phyloP scores from a whole-genome alignment of 2,329 filamentous ascomycete genomes.

The Cyphellophora attinorum region DNA sequence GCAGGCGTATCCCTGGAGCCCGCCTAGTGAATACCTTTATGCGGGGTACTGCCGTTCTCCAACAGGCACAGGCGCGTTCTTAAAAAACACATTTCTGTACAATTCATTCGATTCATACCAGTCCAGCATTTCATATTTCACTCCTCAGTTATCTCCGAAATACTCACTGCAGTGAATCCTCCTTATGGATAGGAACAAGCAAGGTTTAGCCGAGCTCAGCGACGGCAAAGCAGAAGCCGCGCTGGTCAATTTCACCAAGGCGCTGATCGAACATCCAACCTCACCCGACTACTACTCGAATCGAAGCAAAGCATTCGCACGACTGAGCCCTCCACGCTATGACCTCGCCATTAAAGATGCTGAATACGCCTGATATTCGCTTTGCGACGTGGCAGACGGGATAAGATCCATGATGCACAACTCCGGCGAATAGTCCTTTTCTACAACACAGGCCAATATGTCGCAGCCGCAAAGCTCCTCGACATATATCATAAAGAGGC shows the following conservation, averaged over 20 bases:
- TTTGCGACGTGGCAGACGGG: conserved; percentile 59
- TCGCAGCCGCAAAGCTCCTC: conserved; percentile 65
- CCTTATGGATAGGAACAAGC: neutral
- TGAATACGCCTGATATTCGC: conserved; percentile 55
- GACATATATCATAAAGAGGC: conserved; percentile 45
- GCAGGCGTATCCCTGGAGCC: too few species aligned
- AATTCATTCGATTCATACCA: too few species aligned
- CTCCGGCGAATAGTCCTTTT: conserved; percentile 68
- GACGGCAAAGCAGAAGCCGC: conserved; percentile 57
- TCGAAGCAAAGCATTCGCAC: conserved; percentile 69
- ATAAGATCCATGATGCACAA: conserved; percentile 71
- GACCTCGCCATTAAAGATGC: conserved; percentile 61
- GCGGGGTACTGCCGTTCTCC: too few species aligned
- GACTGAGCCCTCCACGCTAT: conserved; percentile 46
- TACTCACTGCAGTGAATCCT: too few species aligned
- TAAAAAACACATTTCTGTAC: too few species aligned
- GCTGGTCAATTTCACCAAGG: conserved; percentile 57
- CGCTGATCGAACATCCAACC: conserved; percentile 50
- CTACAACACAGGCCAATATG: conserved; percentile 59
- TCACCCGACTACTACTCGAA: conserved; percentile 73
- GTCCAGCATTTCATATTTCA: too few species aligned
- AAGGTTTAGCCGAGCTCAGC: neutral
- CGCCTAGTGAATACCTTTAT: too few species aligned
- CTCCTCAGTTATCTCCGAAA: too few species aligned
- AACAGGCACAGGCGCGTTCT: too few species aligned